A percentile compares a stretch with the other conserved stretches of the same genome.
Conservation (phyloP, 495 filamentous ascomycete species). For the Cairneyella variabilis region DNA sequence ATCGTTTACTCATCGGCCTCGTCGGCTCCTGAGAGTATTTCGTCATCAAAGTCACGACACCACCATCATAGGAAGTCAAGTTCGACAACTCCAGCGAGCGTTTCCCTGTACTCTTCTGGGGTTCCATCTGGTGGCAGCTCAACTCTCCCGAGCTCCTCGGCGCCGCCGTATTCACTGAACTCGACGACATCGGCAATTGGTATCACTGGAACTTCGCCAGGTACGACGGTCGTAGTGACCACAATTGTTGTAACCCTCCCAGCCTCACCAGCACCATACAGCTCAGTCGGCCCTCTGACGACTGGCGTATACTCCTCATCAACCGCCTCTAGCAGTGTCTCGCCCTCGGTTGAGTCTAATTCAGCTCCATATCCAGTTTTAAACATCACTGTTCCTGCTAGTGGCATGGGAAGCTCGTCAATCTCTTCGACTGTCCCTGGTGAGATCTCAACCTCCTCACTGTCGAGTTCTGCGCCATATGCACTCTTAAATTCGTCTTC, state of each 20-base stretch:
- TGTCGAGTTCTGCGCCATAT: neutral
- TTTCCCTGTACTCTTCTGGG: neutral
- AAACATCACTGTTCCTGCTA: neutral
- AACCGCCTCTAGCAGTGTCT: neutral
- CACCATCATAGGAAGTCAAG: too few relatives aligned
- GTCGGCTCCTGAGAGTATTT: too few relatives aligned
- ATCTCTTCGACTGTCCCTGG: neutral
- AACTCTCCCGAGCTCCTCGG: neutral
- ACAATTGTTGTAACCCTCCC: neutral
- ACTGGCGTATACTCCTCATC: neutral
- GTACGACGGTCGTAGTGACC: neutral
- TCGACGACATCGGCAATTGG: neutral
- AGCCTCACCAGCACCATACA: too few relatives aligned
- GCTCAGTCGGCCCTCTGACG: neutral
- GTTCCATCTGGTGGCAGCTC: neutral
- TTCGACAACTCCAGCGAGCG: neutral
- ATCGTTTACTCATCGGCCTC: too few relatives aligned
- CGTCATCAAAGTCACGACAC: too few relatives aligned
- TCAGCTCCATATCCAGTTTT: conserved; percentile 6
- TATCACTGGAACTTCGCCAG: neutral
- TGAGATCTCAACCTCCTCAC: neutral
- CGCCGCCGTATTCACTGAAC: neutral
- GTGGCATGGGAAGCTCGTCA: neutral
- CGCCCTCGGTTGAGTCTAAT: neutral
- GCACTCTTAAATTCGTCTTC: neutral